Base-by-base conservation (phyloP, 495 filamentous ascomycete genomes). In the Penicillium lividum region DNA sequence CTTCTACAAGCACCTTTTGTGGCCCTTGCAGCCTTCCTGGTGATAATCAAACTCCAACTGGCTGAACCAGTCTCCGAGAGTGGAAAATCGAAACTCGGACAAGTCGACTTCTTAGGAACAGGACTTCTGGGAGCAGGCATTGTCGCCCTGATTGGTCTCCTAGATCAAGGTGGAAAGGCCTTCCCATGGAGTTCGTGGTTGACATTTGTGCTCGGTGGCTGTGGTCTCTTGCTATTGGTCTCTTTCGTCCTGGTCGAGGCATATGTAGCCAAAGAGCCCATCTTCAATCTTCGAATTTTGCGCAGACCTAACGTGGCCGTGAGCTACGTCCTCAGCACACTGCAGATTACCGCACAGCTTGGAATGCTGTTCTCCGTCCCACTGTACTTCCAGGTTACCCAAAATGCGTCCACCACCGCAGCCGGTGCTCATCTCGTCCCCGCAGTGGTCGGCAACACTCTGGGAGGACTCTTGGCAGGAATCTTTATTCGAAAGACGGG, bases 341-440 rank as follows among this genome's bases (percentile, higher is more conserved):
- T 84, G 0, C 86, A 89, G 38, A 73, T 69, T 0, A 78, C 77
- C 0, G 84, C 86, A 0, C 87, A 91, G 57, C 57, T 86, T 3
- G 64, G 80, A 75, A 76, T 66, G 77, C 71, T 66, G 55, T 80
- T 67, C 59, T 68, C 66, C 9, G 80, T 89, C 0, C 88, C 88
- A 0, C 70, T 91, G 0, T 91, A 90, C 66, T 90, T 89, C 62
- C 84, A 88, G 59, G 79, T 88, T n/a, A 87, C 85, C 0, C 61
- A 73, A 4, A 65, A 74, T 0, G 77, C 77, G 5, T 84, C 82
- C 8, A 80, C 81, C 52, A 83, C 85, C 1, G 64, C 70, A 0
- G 80, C 86, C 0, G 88, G 87, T 1, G 75, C 76, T 0, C 84
- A 88, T 63, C 73, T 91, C 0, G 70, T 89, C 36, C 86, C 86